phyloP scores from a whole-genome alignment of 768 basidiomycete genomes.

The Podaxis rugospora region DNA sequence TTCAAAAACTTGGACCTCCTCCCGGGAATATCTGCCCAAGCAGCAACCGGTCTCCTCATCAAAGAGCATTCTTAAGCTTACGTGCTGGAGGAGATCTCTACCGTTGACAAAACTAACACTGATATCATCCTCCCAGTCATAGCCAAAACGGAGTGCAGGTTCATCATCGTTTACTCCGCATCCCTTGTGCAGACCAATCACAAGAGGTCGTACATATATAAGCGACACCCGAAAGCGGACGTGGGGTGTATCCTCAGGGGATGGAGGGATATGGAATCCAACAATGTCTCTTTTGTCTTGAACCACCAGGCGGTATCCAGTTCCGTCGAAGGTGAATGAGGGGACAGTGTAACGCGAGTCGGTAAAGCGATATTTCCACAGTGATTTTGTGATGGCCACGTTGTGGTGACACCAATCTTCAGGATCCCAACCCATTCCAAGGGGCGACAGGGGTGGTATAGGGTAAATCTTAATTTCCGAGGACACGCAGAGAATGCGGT shows the following conservation, averaged over 20 bases:
- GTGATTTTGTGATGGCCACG: background rate
- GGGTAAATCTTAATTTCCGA: background rate
- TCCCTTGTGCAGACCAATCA: background rate
- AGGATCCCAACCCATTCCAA: background rate
- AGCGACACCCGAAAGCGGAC: background rate
- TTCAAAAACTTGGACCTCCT: background rate
- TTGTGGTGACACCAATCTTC: background rate
- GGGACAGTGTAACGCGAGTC: background rate
- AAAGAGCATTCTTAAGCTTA: background rate
- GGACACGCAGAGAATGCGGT: background rate
- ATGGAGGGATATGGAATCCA: background rate
- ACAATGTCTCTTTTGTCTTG: background rate
- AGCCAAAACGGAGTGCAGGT: background rate
- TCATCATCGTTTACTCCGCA: background rate
- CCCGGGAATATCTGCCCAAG: background rate
- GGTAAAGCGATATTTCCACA: background rate
- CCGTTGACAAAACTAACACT: background rate
- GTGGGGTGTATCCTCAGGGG: background rate
- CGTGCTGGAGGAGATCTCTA: background rate
- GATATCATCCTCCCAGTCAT: background rate
- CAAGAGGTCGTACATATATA: no score
- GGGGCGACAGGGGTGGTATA: background rate
- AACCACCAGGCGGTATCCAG: background rate
- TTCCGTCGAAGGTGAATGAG: background rate
- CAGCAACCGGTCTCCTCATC: background rate